Percentiles rank a stretch among this genome's conserved stretches.
These are phyloP conservation scores for Alternaria sp. DNA, from an alignment of 2,329 filamentous ascomycete genomes.

Conservation along the genomic window DNA sequence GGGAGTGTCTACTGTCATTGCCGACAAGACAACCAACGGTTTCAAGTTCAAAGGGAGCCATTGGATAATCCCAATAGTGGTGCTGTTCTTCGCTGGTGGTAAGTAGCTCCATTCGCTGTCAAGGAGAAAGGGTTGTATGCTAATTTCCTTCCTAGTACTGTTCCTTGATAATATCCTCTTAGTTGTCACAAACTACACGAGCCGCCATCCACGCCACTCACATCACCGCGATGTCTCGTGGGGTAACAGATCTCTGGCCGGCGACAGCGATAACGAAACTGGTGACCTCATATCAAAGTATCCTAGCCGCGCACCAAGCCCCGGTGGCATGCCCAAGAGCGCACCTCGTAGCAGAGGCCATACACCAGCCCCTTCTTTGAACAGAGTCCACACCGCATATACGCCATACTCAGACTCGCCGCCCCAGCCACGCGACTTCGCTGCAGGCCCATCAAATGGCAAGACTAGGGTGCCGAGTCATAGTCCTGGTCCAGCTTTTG, in stretches of 20 bases:
- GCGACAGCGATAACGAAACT: slow-evolving; percentile 3
- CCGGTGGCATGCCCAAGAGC: neutral
- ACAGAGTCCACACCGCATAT: slow-evolving; percentile 14
- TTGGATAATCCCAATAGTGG: slow-evolving; percentile 34
- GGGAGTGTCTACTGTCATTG: slow-evolving; percentile 27
- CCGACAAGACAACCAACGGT: slow-evolving; percentile 26
- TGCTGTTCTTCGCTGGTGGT: slow-evolving; percentile 29
- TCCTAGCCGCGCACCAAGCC: slow-evolving; percentile 6
- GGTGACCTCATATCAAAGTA: slow-evolving; percentile 13
- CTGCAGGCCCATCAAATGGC: neutral
- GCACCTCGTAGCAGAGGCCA: neutral
- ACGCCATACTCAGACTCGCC: slow-evolving; percentile 11
- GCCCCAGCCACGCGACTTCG: neutral
- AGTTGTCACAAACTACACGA: slow-evolving; percentile 17
- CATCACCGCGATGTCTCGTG: slow-evolving; percentile 17
- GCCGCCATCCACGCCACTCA: slow-evolving; percentile 11
- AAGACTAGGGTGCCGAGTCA: neutral
- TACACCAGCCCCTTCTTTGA: slow-evolving; percentile 3
- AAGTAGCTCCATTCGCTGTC: neutral
- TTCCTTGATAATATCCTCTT: slow-evolving; percentile 27
- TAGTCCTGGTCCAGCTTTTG: neutral
- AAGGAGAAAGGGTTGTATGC: neutral
- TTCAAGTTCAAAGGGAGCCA: slow-evolving; percentile 34
- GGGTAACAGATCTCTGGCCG: slow-evolving; percentile 9
- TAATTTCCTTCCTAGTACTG: slow-evolving; percentile 15